Conservation (phyloP, 2,329 filamentous ascomycete genomes). For the Ophiostoma sp. region DNA sequence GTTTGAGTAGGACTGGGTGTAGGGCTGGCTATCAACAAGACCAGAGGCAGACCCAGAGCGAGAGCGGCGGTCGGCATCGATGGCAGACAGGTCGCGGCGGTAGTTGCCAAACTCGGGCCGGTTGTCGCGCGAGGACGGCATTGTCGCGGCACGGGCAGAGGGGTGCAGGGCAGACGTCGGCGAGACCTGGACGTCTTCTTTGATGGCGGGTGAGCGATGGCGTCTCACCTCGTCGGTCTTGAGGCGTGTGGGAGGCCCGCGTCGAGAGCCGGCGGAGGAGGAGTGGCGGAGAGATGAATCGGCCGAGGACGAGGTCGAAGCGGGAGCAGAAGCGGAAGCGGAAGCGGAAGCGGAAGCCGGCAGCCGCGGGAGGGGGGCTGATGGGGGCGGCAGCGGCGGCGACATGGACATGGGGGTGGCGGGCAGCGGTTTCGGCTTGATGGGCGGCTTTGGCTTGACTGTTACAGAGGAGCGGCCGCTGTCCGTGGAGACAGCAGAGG, state of each 20-base stretch:
- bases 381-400: conserved; percentile 23
- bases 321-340: conserved; percentile 13
- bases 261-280: conserved; percentile 28
- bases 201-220: conserved; percentile 24
- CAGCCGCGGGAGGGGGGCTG: conserved; percentile 16
- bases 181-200: conserved; percentile 45
- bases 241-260: conserved; percentile 46
- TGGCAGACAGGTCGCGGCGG: conserved; percentile 64
- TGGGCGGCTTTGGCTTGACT: conserved; percentile 40
- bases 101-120: conserved; percentile 63
- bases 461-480: conserved; percentile 65
- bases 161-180: conserved; percentile 39
- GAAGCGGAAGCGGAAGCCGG: conserved; percentile 17
- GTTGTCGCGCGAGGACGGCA: conserved; percentile 51
- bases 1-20: not conserved
- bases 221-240: conserved; percentile 48
- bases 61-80: conserved; percentile 41
- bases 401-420: not conserved
- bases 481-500: conserved; percentile 40
- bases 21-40: not conserved
- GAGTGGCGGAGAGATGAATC: conserved; percentile 23
- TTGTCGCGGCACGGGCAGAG: conserved; percentile 37
- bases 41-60: not conserved
- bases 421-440: not conserved
- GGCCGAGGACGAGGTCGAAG: conserved; percentile 1